Percentiles rank a stretch among this genome's conserved stretches.
These are phyloP conservation scores for Ogataea methylovora DNA, from an alignment of 805 yeast genomes.

Conservation along the genomic window DNA sequence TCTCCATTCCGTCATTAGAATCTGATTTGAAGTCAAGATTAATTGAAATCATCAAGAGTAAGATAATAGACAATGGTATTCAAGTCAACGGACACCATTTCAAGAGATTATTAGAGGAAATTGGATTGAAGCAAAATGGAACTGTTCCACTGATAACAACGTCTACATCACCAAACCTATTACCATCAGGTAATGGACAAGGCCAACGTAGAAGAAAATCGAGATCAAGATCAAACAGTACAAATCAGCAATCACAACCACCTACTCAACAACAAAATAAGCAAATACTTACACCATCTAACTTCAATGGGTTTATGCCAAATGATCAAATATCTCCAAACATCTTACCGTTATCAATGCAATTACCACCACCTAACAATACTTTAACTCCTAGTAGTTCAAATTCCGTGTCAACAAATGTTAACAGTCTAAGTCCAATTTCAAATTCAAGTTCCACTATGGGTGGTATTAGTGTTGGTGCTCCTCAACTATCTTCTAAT, in stretches of 20 bases:
- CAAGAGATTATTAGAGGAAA: slow-evolving; percentile 85
- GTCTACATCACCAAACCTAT: neutral
- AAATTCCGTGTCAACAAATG: no score
- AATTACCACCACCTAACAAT: no score
- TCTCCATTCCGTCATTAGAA: slow-evolving; percentile 65
- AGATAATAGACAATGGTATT: slow-evolving; percentile 44
- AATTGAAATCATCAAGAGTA: slow-evolving; percentile 51
- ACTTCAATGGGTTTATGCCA: neutral
- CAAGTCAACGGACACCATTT: slow-evolving; percentile 59
- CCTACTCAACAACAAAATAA: slow-evolving; percentile 21
- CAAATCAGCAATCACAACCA: slow-evolving; percentile 9
- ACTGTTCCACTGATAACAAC: neutral
- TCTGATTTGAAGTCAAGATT: slow-evolving; percentile 50
- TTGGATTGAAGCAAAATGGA: slow-evolving; percentile 61
- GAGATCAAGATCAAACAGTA: slow-evolving; percentile 20
- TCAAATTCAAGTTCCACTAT: neutral
- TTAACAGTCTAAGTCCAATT: no score
- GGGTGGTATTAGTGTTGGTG: neutral
- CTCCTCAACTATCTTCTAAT: slow-evolving; percentile 5
- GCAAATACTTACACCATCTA: slow-evolving; percentile 9
- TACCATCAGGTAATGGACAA: neutral
- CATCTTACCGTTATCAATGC: no score
- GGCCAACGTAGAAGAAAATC: slow-evolving; percentile 16
- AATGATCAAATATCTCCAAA: neutral
- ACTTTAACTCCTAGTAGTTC: no score